Conservation (phyloP, 2,329 filamentous ascomycete species). For the Diaporthe eres region DNA sequence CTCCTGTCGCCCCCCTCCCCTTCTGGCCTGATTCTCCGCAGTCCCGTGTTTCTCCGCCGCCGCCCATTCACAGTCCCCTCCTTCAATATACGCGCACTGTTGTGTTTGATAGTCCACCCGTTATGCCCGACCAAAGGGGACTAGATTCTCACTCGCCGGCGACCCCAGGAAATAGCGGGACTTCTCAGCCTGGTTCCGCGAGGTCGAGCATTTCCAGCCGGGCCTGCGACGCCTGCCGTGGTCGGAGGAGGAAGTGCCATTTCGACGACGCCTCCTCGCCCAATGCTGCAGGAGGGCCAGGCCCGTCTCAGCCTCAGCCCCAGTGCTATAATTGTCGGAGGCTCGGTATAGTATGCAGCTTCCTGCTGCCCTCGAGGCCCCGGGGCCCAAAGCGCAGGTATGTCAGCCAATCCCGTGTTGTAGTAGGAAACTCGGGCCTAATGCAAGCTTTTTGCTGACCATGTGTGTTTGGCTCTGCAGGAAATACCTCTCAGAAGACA, state of each 20-base stretch:
- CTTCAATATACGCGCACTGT: not conserved
- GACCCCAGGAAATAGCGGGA: conserved; percentile 7
- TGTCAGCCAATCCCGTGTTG: not conserved
- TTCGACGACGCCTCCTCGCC: not conserved
- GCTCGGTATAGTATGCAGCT: conserved; percentile 10
- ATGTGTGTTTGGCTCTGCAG: not conserved
- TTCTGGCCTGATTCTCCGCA: conserved; percentile 10
- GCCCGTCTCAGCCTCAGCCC: not conserved
- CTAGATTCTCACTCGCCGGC: not conserved
- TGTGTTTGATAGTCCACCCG: not conserved
- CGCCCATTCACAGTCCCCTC: not conserved
- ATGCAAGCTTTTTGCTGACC: conserved; percentile 18
- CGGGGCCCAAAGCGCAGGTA: conserved; percentile 25
- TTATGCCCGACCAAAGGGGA: not conserved
- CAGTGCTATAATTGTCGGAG: conserved; percentile 12
- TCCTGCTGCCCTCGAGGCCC: conserved; percentile 11
- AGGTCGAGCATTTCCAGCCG: conserved; percentile 25
- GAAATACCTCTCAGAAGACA: conserved; percentile 1
- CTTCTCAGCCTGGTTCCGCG: conserved; percentile 5
- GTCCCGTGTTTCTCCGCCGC: conserved; percentile 14
- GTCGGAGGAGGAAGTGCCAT: conserved; percentile 10
- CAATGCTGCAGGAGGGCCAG: not conserved
- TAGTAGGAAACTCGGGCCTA: not conserved
- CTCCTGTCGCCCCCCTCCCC: not conserved
- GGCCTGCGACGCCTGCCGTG: conserved; percentile 21